These are phyloP conservation scores for Fusarium xyrophilum DNA, from an alignment of 2,329 filamentous ascomycete genomes.

Conservation along the genomic window DNA sequence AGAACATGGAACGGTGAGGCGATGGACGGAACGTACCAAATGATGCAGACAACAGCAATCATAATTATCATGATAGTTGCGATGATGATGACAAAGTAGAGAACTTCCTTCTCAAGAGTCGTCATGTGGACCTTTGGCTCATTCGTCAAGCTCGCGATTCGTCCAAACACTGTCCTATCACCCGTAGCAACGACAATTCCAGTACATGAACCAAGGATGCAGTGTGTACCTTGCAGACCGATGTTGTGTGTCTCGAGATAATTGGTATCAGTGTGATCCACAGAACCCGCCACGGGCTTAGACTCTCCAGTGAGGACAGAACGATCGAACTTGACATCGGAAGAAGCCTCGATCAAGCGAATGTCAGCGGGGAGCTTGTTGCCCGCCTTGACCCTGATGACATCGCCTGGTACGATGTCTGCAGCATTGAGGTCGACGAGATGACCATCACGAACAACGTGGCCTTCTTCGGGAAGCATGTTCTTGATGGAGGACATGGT, in stretches of 20 bases:
- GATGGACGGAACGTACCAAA: conserved; percentile 45
- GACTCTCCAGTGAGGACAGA: conserved; percentile 7
- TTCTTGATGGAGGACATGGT: conserved; percentile 17
- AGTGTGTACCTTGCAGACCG: conserved; percentile 81
- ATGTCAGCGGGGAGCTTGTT: conserved; percentile 10
- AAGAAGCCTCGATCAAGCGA: not conserved
- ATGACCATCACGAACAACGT: not conserved
- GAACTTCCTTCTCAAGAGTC: conserved; percentile 73
- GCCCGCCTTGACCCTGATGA: not conserved
- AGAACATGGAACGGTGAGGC: accelerated
- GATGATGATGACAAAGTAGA: conserved; percentile 78
- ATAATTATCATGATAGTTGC: conserved; percentile 71
- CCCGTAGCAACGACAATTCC: conserved; percentile 76
- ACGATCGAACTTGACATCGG: not conserved
- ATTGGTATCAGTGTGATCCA: conserved; percentile 1
- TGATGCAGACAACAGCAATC: conserved; percentile 66
- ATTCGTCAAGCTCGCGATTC: conserved; percentile 75
- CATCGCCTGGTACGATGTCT: conserved; percentile 1
- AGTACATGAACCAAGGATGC: conserved; percentile 69
- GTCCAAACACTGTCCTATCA: conserved; percentile 76
- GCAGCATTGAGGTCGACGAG: not conserved
- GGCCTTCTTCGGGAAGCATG: not conserved
- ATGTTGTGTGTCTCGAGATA: conserved; percentile 72
- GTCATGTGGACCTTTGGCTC: conserved; percentile 72
- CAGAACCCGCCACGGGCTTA: not conserved